phyloP scores from a whole-genome alignment of 345 rosid species.

The Salix purpurea region DNA sequence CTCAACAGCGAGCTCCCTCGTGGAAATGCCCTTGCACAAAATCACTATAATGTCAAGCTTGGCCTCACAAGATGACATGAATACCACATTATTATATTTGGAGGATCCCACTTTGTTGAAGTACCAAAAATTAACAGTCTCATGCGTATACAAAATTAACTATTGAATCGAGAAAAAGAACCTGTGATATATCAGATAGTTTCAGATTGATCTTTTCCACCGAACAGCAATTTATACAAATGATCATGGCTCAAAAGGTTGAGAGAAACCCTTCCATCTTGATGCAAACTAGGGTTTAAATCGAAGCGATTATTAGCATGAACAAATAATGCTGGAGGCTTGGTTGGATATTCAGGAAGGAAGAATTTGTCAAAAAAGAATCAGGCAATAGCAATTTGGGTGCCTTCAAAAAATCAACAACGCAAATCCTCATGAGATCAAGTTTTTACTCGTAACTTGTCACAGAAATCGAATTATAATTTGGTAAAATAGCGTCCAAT shows the following conservation, averaged over 20 bases:
- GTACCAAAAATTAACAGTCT: neutral
- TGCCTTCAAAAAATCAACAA: slow-evolving; percentile 1
- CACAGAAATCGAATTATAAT: neutral
- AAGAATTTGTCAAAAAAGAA: slow-evolving; percentile 17
- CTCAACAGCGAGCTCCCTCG: neutral
- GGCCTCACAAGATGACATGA: slow-evolving; percentile 7
- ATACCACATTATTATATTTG: neutral
- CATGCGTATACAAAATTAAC: neutral
- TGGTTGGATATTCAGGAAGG: neutral
- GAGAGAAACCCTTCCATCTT: neutral
- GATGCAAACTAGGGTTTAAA: neutral
- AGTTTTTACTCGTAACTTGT: neutral
- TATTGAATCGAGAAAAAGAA: slow-evolving; percentile 11
- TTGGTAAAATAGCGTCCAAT: slow-evolving; percentile 2
- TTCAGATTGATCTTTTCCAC: neutral
- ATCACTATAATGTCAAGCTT: slow-evolving; percentile 1
- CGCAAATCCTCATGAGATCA: slow-evolving; percentile 14
- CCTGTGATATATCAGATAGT: neutral
- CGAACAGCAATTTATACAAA: neutral
- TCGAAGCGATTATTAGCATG: neutral
- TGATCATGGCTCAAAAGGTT: neutral
- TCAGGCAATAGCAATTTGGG: slow-evolving; percentile 11
- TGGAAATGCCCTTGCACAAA: slow-evolving; percentile 11
- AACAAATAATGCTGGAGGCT: neutral
- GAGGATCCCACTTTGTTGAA: neutral